Base-by-base conservation (phyloP, 345 rosid genomes). In the Eucalyptus decipiens region DNA sequence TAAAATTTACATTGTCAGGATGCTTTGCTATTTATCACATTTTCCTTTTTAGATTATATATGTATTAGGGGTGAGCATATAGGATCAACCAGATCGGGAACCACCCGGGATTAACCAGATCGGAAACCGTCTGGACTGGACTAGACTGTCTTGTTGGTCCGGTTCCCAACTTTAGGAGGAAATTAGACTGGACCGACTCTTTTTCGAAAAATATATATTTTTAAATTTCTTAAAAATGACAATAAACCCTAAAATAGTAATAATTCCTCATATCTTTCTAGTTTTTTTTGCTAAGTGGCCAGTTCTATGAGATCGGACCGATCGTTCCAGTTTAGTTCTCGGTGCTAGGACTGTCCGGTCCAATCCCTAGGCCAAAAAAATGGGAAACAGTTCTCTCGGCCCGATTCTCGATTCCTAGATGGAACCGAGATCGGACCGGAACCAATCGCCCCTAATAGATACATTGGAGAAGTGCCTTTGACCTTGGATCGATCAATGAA, bases 131-230 rank as follows among this genome's bases (percentile, higher is more conserved):
- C 5, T 0, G 1, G 2, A 52, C 0, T 1, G 11, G 23, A 52
- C 24, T 2, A 19, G 10, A 7, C 10, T 0, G 0, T 4, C 2
- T 1, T 0, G 0, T 56, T 9, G 28, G 6, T 23, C 1, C 0
- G 0, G 1, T 56, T 56, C 12, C 0, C 1, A 0, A 0, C 30
- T 56, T 2, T 1, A 3, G 12, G 30, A 56, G 28, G 58, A 52
- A 56, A 23, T 24, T 0, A 10, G 3, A 24, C 0, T 0, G 6
- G 12, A 56, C 2, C 3, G 1, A 10, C 62, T 56, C 12, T 56
- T 23, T 23, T 56, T 24, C 1, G 30, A 23, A 23, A 56, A 56
- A 24, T 2, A 56, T 9, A 24, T 24, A 56, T 24, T 2, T 56
- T 56, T 24, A 56, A 56, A 9, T 56, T 56, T 56, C 62, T 56